Conservation (phyloP, 228 moss, liverwort and hornwort genomes). For the Sphagnum magellanicum region DNA sequence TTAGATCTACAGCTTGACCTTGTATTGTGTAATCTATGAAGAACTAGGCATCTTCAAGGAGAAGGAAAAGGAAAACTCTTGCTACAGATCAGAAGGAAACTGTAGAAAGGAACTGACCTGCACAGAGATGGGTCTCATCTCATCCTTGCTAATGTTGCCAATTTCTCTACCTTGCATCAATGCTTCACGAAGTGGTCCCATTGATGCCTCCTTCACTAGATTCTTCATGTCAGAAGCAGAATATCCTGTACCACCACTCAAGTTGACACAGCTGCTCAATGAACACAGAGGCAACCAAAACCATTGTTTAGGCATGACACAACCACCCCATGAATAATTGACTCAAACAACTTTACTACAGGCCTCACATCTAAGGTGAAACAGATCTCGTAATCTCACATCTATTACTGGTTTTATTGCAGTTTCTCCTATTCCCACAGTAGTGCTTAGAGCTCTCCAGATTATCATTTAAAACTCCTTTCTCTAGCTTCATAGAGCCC, state of each 20-base stretch:
- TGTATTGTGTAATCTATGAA: background rate
- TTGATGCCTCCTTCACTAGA: conserved; percentile 96
- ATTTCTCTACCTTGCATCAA: conserved; percentile 82
- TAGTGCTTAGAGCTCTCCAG: no score
- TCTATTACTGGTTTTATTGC: no score
- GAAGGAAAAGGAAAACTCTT: background rate
- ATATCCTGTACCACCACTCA: conserved; percentile 46
- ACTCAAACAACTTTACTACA: no score
- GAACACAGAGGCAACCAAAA: background rate
- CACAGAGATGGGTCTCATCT: conserved; percentile 81
- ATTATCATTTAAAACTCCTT: no score
- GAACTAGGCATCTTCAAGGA: background rate
- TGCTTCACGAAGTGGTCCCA: conserved; percentile 95
- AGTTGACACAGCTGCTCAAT: background rate
- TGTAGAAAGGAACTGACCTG: conserved; percentile 33
- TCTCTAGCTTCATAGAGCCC: no score
- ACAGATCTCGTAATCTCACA: no score
- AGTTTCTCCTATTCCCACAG: no score
- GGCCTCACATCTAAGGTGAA: no score
- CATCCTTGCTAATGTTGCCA: conserved; percentile 67
- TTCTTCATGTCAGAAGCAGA: conserved; percentile 99
- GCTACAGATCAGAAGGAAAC: no score
- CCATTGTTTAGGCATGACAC: background rate
- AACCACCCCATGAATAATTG: no score
- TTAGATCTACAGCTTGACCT: background rate